These are phyloP conservation scores for Annona squamosa DNA, from an alignment of 164 flowering plant genomes.

Conservation along the genomic window DNA sequence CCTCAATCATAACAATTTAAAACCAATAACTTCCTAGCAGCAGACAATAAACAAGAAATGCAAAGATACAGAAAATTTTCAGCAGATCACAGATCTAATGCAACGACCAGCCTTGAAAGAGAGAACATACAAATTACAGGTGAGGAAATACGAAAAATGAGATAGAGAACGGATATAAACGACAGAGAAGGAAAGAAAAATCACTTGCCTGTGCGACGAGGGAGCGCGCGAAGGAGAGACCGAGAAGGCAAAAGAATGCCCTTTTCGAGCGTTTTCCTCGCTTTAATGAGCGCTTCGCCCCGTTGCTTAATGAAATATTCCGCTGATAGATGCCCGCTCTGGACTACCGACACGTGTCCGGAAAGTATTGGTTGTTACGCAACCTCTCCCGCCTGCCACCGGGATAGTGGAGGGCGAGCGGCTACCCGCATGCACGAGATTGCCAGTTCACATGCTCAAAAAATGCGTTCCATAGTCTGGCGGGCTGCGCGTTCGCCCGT, in stretches of 20 bases:
- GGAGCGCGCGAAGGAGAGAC: not conserved
- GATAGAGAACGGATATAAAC: no score
- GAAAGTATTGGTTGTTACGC: not conserved
- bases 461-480: no score
- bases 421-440: not conserved
- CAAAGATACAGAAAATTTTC: not conserved
- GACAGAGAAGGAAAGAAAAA: not conserved
- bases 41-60: not conserved
- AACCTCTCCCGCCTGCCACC: not conserved
- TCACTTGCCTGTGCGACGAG: not conserved
- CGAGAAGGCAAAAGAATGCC: not conserved
- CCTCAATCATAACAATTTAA: no score
- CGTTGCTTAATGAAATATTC: not conserved
- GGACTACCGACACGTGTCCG: not conserved
- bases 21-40: no score
- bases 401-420: not conserved
- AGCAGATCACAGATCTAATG: not conserved
- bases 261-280: not conserved
- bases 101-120: not conserved
- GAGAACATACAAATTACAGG: not conserved
- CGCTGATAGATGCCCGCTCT: not conserved
- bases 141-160: not conserved
- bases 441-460: no score
- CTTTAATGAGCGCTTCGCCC: not conserved
- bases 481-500: no score